Evolutionary conservation across 257 asterid species (phyloP), one percentile per base, ranked within the genome.

Genomic region (Solanum arcanum): DNA sequence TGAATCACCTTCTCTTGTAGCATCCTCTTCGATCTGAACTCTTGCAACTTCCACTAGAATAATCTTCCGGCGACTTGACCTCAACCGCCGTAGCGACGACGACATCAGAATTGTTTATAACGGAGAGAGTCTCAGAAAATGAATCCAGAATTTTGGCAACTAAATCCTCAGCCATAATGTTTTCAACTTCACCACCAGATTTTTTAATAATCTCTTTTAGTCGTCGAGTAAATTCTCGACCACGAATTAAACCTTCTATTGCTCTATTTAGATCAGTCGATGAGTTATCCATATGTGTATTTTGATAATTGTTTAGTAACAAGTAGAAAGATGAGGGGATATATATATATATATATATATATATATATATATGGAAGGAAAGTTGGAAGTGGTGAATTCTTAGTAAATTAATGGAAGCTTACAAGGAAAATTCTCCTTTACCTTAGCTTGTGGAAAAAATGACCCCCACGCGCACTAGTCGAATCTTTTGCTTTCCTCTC

Each of bases 1-100:
- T 16, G 23, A 70, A 35, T 83, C 13, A 87, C 97, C 93, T 94
- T 90, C 95, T 90, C 91, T 94, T 94, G 90, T 93, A 93, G 91
- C 93, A 90, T 31, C 97, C 97, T 68, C 97, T 90, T 77, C 94
- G 92, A 86, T 92, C 95, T 80, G 91, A 90, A 42, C 89, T 88
- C 89, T 92, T 93, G 90, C 90, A 86, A 52, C 93, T 90, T 15
- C 91, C 90, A 88, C 90, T 90, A 83, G 91, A 90, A 74, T 73
- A 90, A 74, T 89, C 92, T 87, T 94, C 93, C 0, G 89, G 46
- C 84, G 90, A 91, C 81, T n/a, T 84, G 20, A 68, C 27, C 87
- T 86, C 37, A 60, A 72, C 37, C 18, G 56, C 86, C 64, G 64
- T 56, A 56, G 62, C 18, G 62, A 56, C 21, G n/a, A 44, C 91